Evolutionary conservation across 192 early-diverging fungal species (phyloP), one percentile per base, ranked within the genome.

Genomic region (Umbelopsis sp.): DNA sequence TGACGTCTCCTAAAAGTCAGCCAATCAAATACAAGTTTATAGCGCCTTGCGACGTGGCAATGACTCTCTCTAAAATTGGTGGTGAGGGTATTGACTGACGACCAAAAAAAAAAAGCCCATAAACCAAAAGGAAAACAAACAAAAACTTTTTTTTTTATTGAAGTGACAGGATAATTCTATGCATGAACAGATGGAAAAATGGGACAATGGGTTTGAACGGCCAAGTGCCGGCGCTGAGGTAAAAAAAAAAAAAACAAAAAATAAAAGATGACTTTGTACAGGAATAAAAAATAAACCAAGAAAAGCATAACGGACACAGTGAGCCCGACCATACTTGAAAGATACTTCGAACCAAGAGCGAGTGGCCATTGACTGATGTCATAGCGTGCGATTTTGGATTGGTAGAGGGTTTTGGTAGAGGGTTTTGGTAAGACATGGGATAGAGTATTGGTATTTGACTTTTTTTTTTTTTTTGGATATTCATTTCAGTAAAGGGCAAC

Each of bases 401-500:
- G 14, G 56, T 16, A 4, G 56, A 32, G 4, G 16, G 10, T 32
- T 34, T 16, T 20, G 31, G n/a, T n/a, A n/a, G n/a, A n/a, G n/a
- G n/a, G n/a, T n/a, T n/a, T n/a, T n/a, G n/a, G n/a, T n/a, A n/a
- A n/a, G n/a, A n/a, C n/a, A n/a, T n/a, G n/a, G n/a, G n/a, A n/a
- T n/a, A n/a, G n/a, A n/a, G n/a, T n/a, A n/a, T n/a, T n/a, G n/a
- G n/a, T n/a, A n/a, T n/a, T n/a, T n/a, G n/a, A n/a, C n/a, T n/a
- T n/a, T n/a, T n/a, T n/a, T n/a, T n/a, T n/a, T n/a, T n/a, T n/a
- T n/a, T n/a, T 22, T 62, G 29, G 11, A 14, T 12, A 12, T 14
- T 72, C 41, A 72, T 44, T 72, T 72, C 32, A 72, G 44, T 65
- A 72, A 65, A 17, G 71, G 71, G 47, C 71, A 72, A 26, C 53